Evolutionary conservation across 2,329 filamentous ascomycete genomes (phyloP), one percentile per base, ranked within the genome.

Genomic region (Thelonectria rubi): DNA sequence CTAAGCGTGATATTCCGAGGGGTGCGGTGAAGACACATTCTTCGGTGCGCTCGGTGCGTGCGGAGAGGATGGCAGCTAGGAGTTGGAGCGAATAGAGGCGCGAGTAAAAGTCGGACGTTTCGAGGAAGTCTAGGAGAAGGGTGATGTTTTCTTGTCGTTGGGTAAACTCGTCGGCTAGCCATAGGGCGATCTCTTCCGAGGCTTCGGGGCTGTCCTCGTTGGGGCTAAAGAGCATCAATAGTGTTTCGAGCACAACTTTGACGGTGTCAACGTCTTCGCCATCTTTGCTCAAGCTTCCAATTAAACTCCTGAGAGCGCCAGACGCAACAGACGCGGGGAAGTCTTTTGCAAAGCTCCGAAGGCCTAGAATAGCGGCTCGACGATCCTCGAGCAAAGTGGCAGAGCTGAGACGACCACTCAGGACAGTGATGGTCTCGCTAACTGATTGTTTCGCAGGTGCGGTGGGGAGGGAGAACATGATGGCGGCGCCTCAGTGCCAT

Each of bases 141-240:
- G 92, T 94, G 64, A 97, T 94, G 76, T 99, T 98, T 79, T 98
- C 94, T 86, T 97, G 94, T 65, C 92, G 89, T 83, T 97, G 94
- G 34, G 95, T 97, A 76, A 99, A 99, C 77, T 98, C 94, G 78
- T 99, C 95, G 55, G 95, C 95, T 61, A 99, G 84, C 93, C 95
- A 99, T 26, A 98, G 82, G 17, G 91, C 91, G 70, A 99, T 96
- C 78, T 99, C 95, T 67, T 98, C 94, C 14, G 94, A 97, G 55
- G 94, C 93, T 84, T 98, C 94, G 32, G 93, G 86, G 82, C 92
- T 96, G 74, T 83, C 81, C 69, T 85, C 82, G 69, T 89, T 89
- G 42, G 88, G 87, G 65, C 79, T 88, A 76, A 98, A 98, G 42
- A 99, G 88, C 89, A 96, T 94, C 75, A 98, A 82, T 71, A 99